These are phyloP conservation scores for Amorphotheca resinae DNA, from an alignment of 495 filamentous ascomycete species.

Conservation along the genomic window DNA sequence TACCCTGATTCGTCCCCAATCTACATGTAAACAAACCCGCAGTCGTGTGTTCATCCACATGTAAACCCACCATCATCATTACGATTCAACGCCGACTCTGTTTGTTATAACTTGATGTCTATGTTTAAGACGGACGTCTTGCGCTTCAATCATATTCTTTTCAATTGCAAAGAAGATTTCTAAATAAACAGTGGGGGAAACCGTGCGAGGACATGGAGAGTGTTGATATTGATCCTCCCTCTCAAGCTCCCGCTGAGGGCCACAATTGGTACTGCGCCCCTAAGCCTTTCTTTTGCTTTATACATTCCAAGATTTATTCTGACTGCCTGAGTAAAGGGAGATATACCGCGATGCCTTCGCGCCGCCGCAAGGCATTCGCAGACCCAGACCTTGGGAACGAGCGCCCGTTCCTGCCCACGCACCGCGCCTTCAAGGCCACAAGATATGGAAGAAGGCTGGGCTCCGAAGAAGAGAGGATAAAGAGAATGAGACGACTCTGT, in stretches of 20 bases:
- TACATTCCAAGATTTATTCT: too few species aligned
- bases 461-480: slow-evolving; percentile 1
- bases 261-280: not conserved
- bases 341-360: slow-evolving; percentile 18
- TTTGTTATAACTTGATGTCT: slow-evolving; percentile 1
- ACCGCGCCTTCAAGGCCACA: slow-evolving; percentile 20
- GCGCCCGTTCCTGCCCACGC: slow-evolving; percentile 18
- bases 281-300: too few species aligned
- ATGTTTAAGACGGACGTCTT: not conserved
- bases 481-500: slow-evolving; percentile 14
- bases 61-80: not conserved
- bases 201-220: not conserved
- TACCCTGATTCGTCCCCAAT: not conserved
- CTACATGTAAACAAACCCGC: slow-evolving; percentile 1
- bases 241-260: not conserved
- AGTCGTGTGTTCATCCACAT: not conserved
- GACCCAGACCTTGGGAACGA: slow-evolving; percentile 19
- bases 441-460: slow-evolving; percentile 21
- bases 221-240: not conserved
- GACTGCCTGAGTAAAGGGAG: slow-evolving; percentile 8
- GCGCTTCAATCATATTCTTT: not conserved
- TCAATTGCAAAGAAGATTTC: not conserved
- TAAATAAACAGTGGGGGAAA: not conserved
- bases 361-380: slow-evolving; percentile 7
- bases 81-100: not conserved